Conservation (phyloP, 495 filamentous ascomycete genomes). For the Annulohypoxylon moriforme region DNA sequence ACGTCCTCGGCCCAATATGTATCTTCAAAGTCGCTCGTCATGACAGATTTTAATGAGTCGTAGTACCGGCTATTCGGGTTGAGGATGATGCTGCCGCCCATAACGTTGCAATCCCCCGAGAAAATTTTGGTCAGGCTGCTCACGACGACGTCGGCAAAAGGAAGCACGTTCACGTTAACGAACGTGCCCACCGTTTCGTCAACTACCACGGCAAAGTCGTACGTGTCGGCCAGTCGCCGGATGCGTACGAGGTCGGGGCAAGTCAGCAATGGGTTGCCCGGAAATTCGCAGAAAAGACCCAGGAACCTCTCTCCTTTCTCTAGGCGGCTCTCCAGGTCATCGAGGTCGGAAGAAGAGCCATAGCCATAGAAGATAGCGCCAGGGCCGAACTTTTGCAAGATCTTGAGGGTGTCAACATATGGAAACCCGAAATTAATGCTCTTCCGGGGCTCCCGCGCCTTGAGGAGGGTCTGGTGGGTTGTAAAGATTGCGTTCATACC, state of each 20-base stretch:
- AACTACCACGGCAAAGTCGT: conserved; percentile 89
- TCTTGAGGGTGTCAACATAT: conserved; percentile 96
- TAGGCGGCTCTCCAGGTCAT: conserved; percentile 82
- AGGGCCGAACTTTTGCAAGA: conserved; percentile 92
- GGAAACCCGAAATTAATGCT: conserved; percentile 87
- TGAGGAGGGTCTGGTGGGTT: conserved; percentile 77
- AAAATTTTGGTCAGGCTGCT: conserved; percentile 97
- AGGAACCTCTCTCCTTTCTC: conserved; percentile 80
- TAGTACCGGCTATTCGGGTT: conserved; percentile 86
- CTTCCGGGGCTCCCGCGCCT: conserved; percentile 67
- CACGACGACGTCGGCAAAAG: conserved; percentile 88
- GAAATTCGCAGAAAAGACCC: conserved; percentile 92
- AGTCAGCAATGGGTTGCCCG: conserved; percentile 88
- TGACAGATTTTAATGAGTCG: conserved; percentile 68
- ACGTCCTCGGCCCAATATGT: conserved; percentile 93
- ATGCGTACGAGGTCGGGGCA: conserved; percentile 87
- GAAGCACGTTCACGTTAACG: conserved; percentile 92
- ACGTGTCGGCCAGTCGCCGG: conserved; percentile 78
- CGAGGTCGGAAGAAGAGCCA: conserved; percentile 82
- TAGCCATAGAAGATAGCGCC: conserved; percentile 92
- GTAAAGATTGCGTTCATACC: conserved; percentile 98
- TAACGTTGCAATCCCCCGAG: conserved; percentile 96
- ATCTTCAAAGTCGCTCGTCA: conserved; percentile 78
- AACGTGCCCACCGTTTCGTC: conserved; percentile 98
- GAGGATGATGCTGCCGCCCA: conserved; percentile 89